Evolutionary conservation across 2,329 filamentous ascomycete species (phyloP), one percentile per base, ranked within the genome.

Genomic region (Pestalotiopsis sp.): DNA sequence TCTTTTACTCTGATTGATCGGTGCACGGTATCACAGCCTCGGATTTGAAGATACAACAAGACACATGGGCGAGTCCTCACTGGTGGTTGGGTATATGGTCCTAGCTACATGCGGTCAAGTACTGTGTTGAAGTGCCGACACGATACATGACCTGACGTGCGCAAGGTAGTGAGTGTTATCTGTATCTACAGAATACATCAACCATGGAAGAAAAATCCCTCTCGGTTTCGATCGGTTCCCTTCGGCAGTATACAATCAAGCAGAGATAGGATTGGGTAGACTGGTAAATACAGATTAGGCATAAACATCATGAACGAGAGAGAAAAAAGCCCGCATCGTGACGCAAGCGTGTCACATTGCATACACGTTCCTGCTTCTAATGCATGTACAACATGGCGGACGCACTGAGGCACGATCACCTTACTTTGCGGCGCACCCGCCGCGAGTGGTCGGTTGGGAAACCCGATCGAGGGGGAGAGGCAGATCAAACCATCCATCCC

Each of bases 291-390:
- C 23, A 23, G 23, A 23, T 23, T 23, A 23, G 23, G 23, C 23
- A 23, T 23, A 23, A 23, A 23, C 23, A 23, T 23, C 23, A 23
- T 23, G 23, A 36, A 36, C 31, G 31, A 31, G 5, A 23, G 3
- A 59, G 6, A 61, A 62, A 17, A 5, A 41, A 39, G 13, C 14
- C 3, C 59, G 12, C 31, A 39, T 39, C 27, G 59, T 62, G 59
- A 62, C 59, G 59, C 59, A 62, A 62, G 59, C 38, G 12, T 59
- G 31, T 62, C 59, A 62, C 27, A 62, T 62, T 36, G 59, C 59
- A 39, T 62, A 36, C 59, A 39, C n/a, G 59, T 38, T 62, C 59
- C 59, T 36, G 31, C 31, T 39, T 62, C 13, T 62, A 17, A n/a
- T 27, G 11, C n/a, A 20, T 14, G 14, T 52, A 13, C 56, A n/a